Conservation (phyloP, 352 stramenopile genomes). For the Phytophthora pini region DNA sequence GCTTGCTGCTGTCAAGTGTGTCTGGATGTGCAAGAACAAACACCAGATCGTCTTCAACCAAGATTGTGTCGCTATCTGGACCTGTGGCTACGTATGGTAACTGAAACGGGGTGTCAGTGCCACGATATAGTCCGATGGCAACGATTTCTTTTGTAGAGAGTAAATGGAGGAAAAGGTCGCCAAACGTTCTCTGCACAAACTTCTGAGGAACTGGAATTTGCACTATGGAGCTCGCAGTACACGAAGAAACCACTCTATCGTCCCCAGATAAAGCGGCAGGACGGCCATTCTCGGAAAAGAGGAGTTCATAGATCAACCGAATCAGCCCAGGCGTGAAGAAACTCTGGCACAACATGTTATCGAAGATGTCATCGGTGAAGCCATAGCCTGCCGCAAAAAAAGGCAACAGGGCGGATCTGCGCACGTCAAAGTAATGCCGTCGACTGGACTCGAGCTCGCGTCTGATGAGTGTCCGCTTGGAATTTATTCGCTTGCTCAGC, state of each 20-base stretch:
- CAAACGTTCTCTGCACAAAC: constrained; percentile 57
- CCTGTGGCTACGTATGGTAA: constrained; percentile 67
- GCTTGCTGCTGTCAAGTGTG: constrained; percentile 16
- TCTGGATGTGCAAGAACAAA: constrained; percentile 66
- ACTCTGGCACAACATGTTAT: constrained; percentile 79
- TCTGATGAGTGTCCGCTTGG: constrained; percentile 47
- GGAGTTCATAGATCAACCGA: constrained; percentile 67
- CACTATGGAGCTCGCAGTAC: constrained; percentile 52
- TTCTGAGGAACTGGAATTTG: constrained; percentile 56
- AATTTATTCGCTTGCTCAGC: constrained; percentile 48
- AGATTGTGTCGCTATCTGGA: constrained; percentile 48
- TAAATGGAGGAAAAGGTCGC: constrained; percentile 61
- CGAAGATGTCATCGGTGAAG: constrained; percentile 70
- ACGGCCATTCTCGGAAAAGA: constrained; percentile 64
- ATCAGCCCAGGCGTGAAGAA: constrained; percentile 72
- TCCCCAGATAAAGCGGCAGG: constrained; percentile 24
- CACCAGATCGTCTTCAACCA: constrained; percentile 59
- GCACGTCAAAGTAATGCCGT: constrained; percentile 51
- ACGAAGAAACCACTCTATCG: constrained; percentile 5
- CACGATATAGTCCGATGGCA: constrained; percentile 61
- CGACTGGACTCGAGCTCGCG: constrained; percentile 51
- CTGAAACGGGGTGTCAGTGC: constrained; percentile 37
- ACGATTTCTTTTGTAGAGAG: constrained; percentile 52
- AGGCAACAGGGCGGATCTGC: constrained; percentile 48
- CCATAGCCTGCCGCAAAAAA: constrained; percentile 75